Evolutionary conservation across 2,329 filamentous ascomycete species (phyloP).

Genomic region (Lachnellula hyalina): DNA sequence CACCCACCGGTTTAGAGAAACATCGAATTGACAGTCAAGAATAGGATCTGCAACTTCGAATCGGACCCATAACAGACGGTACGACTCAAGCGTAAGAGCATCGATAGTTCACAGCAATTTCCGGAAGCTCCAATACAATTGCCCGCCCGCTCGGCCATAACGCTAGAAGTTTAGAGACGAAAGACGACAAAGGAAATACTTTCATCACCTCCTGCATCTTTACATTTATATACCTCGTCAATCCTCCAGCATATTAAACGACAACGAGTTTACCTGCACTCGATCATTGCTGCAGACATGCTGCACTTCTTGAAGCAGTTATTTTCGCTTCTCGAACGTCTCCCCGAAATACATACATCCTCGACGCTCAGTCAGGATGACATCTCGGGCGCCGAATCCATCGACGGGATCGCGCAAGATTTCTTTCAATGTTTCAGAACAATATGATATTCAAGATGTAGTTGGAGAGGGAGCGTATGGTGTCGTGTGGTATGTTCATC

Average conservation of each 20-base stretch:
- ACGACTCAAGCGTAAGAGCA: not conserved
- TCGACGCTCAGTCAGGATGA: constrained; percentile 20
- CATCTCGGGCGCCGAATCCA: constrained; percentile 45
- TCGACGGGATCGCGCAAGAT: constrained; percentile 77
- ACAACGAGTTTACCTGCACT: not conserved
- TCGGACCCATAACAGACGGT: not conserved
- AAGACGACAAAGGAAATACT: constrained; percentile 5
- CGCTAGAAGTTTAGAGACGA: not conserved
- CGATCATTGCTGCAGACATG: constrained; percentile 1
- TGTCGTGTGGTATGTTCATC: constrained; percentile 81
- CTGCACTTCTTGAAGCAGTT: constrained; percentile 5
- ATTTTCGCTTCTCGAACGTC: not conserved
- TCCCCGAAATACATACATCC: not conserved
- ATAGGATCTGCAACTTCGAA: not conserved
- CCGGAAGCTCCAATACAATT: not conserved
- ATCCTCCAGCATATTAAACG: not conserved
- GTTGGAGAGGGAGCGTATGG: constrained; percentile 98
- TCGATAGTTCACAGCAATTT: not conserved
- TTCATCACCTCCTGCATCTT: not conserved
- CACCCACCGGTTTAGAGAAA: not conserved
- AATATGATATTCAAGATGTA: constrained; percentile 99
- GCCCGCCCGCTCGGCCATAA: not conserved
- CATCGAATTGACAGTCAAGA: not conserved
- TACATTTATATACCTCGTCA: not conserved
- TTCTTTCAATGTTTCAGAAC: constrained; percentile 98